A percentile compares a stretch with the other conserved stretches of the same genome.
Conservation (phyloP, 345 rosid species). For the Eutrema yunnanense region DNA sequence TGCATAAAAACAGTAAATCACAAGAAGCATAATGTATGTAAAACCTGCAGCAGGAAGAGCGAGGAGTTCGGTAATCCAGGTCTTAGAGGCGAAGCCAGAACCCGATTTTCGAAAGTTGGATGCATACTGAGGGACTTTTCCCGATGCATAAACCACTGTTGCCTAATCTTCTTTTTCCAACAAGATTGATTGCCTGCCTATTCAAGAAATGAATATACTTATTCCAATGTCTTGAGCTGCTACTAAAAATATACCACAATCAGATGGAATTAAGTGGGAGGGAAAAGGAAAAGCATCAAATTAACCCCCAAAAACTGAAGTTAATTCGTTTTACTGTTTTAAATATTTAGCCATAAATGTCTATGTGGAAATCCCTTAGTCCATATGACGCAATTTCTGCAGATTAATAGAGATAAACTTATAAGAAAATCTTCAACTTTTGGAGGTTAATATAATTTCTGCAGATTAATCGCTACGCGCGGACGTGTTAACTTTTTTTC, state of each 20-base stretch:
- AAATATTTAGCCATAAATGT: no score
- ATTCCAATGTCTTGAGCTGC: neutral
- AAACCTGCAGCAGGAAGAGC: conserved; percentile 84
- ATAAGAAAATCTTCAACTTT: no score
- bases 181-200: neutral
- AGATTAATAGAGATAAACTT: no score
- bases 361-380: no score
- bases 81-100: conserved; percentile 40
- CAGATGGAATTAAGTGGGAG: no score
- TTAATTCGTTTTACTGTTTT: no score
- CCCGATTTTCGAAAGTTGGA: conserved; percentile 41
- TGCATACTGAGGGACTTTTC: conserved; percentile 45
- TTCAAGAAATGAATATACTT: neutral
- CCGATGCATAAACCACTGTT: conserved; percentile 43
- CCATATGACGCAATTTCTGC: no score
- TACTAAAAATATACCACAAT: neutral
- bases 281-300: neutral
- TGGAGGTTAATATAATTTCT: no score
- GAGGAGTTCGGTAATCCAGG: conserved; percentile 67
- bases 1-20: neutral
- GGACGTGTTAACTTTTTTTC: no score
- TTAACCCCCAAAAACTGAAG: no score
- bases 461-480: no score
- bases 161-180: conserved; percentile 24
- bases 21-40: neutral